A percentile compares a stretch with the other conserved stretches of the same genome.
Evolutionary conservation across 441 rosid genomes (phyloP).

Genomic region (Caryocar brasiliense): DNA sequence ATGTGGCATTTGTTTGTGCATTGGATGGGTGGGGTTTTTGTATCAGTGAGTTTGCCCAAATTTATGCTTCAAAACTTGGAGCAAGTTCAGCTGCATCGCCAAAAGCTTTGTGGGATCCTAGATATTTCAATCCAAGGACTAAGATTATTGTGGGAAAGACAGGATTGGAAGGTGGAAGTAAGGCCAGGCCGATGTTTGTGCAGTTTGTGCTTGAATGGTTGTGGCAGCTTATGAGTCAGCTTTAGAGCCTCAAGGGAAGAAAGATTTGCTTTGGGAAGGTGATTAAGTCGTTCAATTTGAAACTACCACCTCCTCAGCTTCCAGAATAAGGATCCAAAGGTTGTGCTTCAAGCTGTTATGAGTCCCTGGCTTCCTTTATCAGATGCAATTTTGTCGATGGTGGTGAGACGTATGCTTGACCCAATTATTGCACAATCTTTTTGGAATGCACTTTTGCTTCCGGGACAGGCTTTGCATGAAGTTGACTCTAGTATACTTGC

Average conservation of each 20-base stretch:
- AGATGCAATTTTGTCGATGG: constrained; percentile 81
- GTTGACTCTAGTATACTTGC: constrained; percentile 39
- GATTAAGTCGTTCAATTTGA: constrained; percentile 59
- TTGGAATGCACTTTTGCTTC: constrained; percentile 64
- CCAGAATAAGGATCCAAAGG: constrained; percentile 80
- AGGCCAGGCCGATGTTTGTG: constrained; percentile 82
- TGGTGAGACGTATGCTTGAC: constrained; percentile 69
- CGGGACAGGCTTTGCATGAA: constrained; percentile 40
- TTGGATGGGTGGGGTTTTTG: constrained; percentile 94
- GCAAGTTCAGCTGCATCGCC: constrained; percentile 52
- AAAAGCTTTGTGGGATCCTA: constrained; percentile 88
- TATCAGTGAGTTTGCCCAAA: constrained; percentile 60
- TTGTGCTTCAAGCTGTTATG: constrained; percentile 73
- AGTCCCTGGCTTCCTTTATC: constrained; percentile 94
- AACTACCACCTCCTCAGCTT: constrained; percentile 65
- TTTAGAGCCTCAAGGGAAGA: constrained; percentile 57
- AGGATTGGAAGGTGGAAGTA: constrained; percentile 40
- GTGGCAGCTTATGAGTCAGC: constrained; percentile 82
- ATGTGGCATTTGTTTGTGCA: constrained; percentile 84
- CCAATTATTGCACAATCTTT: constrained; percentile 67
- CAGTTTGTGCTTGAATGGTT: constrained; percentile 87
- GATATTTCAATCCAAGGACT: constrained; percentile 54
- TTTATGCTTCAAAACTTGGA: constrained; percentile 76
- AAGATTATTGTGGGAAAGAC: constrained; percentile 88
- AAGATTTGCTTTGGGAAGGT: constrained; percentile 52